Conservation (phyloP, 2,329 filamentous ascomycete species). For the Ceratocystis harringtonii region DNA sequence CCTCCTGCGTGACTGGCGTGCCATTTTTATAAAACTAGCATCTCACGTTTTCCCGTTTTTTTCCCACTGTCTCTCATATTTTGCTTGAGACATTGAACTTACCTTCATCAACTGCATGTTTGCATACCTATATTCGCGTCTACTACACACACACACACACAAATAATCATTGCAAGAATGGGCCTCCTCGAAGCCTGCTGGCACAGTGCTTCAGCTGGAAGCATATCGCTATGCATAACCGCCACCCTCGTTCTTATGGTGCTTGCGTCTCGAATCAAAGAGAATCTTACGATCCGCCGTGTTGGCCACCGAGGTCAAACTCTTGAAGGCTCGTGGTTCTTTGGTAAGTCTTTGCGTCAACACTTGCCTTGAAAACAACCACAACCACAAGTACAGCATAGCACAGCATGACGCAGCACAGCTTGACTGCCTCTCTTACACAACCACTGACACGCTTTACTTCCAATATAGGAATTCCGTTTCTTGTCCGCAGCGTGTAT, state of each 20-base stretch:
- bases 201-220: not conserved
- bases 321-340: not conserved
- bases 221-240: not conserved
- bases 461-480: conserved; percentile 39
- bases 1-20: not conserved
- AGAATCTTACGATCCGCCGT: conserved; percentile 26
- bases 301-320: conserved; percentile 2
- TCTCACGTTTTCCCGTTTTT: not conserved
- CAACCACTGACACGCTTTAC: not conserved
- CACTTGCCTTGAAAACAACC: too few relatives aligned
- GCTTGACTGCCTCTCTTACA: not conserved
- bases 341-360: not conserved
- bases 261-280: conserved; percentile 22
- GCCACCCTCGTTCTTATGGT: not conserved
- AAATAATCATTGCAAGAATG: not conserved
- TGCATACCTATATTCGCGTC: not conserved
- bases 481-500: conserved; percentile 42
- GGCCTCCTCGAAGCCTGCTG: conserved; percentile 4
- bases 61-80: not conserved
- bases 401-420: too few relatives aligned
- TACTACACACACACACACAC: not conserved
- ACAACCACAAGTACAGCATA: too few relatives aligned
- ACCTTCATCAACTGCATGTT: not conserved
- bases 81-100: not conserved
- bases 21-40: not conserved